Percentiles rank a stretch among this genome's conserved stretches.
phyloP scores from a whole-genome alignment of 805 yeast species.

The Schwanniomyces occidentalis region DNA sequence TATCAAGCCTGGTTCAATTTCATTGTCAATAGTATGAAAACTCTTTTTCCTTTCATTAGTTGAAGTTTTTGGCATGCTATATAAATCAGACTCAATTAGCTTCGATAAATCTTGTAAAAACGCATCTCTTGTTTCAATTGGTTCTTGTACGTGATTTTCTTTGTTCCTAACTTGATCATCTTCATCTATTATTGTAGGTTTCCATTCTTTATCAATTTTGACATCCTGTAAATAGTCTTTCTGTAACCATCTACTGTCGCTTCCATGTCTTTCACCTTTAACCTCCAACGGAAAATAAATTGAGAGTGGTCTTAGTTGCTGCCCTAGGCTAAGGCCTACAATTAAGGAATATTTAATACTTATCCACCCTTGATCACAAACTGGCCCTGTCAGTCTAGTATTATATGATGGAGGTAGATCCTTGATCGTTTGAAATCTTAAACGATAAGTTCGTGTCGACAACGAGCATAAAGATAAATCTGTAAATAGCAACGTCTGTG shows the following conservation, averaged over 20 bases:
- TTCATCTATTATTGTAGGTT: slow-evolving; percentile 10
- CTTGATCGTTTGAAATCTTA: slow-evolving; percentile 24
- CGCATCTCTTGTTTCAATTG: slow-evolving; percentile 12
- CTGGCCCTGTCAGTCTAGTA: slow-evolving; percentile 39
- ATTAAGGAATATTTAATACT: slow-evolving; percentile 38
- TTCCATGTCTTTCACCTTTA: slow-evolving; percentile 23
- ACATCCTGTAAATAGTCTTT: slow-evolving; percentile 25
- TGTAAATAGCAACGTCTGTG: slow-evolving; percentile 39
- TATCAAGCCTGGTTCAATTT: slow-evolving; percentile 11
- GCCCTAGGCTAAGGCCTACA: slow-evolving; percentile 25
- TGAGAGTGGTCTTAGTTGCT: slow-evolving; percentile 16
- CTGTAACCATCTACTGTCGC: slow-evolving; percentile 29
- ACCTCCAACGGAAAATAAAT: slow-evolving; percentile 38
- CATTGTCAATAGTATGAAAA: slow-evolving; percentile 14
- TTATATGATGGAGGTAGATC: slow-evolving; percentile 43
- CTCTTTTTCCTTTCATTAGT: slow-evolving; percentile 34
- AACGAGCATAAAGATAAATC: slow-evolving; percentile 23
- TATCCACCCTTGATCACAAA: slow-evolving; percentile 39
- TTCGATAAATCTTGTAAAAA: slow-evolving; percentile 32
- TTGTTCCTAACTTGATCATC: slow-evolving; percentile 1
- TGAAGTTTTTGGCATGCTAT: slow-evolving; percentile 34
- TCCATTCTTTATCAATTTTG: slow-evolving; percentile 31
- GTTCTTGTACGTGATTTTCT: slow-evolving; percentile 1
- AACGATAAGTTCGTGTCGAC: slow-evolving; percentile 16
- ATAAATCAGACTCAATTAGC: slow-evolving; percentile 32